Base-by-base conservation (phyloP, 2,329 filamentous ascomycete genomes). In the Fusarium pseudograminearum region DNA sequence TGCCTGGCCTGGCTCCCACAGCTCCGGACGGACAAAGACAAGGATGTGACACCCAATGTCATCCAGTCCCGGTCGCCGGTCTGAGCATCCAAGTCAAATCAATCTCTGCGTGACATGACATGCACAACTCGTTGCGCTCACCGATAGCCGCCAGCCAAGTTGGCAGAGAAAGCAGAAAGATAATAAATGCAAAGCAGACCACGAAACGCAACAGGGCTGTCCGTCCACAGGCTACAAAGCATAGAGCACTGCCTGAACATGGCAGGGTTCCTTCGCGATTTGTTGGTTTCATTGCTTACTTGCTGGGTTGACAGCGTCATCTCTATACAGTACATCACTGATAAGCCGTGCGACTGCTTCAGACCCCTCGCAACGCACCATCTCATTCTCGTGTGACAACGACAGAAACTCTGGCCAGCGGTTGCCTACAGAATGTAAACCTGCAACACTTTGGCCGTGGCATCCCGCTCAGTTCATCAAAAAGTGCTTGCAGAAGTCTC, bases 31-130 rank as follows among this genome's bases (percentile, higher is more conserved):
- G 69, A 61, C 68, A 38, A 38, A 60, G 57, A 59, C 67, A 70
- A 61, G 58, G 67, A 61, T 70, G 55, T 47, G 63, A 64, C 67
- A 71, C 67, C 63, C 59, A 70, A 45, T 70, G 46, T 55, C 67
- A 61, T 67, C 58, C 59, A 52, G 51, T 65, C 52, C 33, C 18
- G 20, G 48, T 52, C 34, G 48, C 36, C 45, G 40, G 47, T 51
- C 42, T 63, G 58, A 44, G 36, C 65, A 66, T 69, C 61, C 63
- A 71, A 45, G 41, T 38, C 36, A 40, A 40, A 46, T 56, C 57
- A 26, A 42, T 69, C 61, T 69, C 67, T 71, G 71, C 72, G 70
- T 74, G 68, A 74, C 72, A 70, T 71, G 70, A 68, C 62, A 74
- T 73, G 72, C 72, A 69, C 67, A 71, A 63, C 53, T 65, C 55